Conservation (phyloP, 148 eudicot species). For the Diospyros kaki region DNA sequence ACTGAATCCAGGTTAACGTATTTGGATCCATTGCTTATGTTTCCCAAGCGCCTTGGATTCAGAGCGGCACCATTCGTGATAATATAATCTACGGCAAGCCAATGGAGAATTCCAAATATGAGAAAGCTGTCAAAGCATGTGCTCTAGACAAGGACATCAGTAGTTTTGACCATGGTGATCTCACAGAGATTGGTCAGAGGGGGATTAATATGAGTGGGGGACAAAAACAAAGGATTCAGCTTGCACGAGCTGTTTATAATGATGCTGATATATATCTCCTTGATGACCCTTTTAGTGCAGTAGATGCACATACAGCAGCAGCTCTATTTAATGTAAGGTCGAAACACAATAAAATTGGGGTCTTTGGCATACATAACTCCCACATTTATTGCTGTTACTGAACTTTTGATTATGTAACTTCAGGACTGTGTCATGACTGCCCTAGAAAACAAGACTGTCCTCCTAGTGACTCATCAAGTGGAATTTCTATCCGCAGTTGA, state of each 20-base stretch:
- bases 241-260: constrained; percentile 55
- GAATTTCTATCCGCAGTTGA: constrained; percentile 62
- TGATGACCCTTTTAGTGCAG: constrained; percentile 72
- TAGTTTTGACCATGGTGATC: constrained; percentile 42
- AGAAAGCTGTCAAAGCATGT: constrained; percentile 39
- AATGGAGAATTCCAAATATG: constrained; percentile 42
- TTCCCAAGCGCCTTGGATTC: constrained; percentile 56
- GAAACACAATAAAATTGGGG: neutral
- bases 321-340: constrained; percentile 41
- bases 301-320: constrained; percentile 64
- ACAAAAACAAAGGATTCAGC: constrained; percentile 61
- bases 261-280: constrained; percentile 65
- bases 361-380: too few species aligned
- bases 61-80: constrained; percentile 55
- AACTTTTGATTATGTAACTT: neutral
- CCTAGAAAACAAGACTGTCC: constrained; percentile 41
- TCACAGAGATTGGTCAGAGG: constrained; percentile 63
- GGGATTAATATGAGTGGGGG: constrained; percentile 67
- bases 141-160: constrained; percentile 52
- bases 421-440: constrained; percentile 68
- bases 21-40: constrained; percentile 58
- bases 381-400: neutral
- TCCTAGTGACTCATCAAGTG: constrained; percentile 73
- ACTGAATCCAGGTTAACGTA: constrained; percentile 35
- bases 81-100: constrained; percentile 50